Conservation (phyloP, 441 rosid genomes). For the Jatropha multifida region DNA sequence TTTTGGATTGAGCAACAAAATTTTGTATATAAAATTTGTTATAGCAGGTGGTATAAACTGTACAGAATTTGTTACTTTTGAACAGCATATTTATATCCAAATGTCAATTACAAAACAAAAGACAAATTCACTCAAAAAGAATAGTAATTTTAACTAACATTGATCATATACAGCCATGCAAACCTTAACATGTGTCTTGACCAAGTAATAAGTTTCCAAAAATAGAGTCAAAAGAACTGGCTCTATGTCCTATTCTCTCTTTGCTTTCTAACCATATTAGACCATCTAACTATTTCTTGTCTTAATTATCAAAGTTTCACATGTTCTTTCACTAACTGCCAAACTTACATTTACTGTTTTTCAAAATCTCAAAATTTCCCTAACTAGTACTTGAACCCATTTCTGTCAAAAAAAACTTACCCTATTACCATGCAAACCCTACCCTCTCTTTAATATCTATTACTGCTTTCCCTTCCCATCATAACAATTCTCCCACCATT, state of each 20-base stretch:
- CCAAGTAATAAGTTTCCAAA: slow-evolving; percentile 7
- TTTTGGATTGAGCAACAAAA: too few species aligned
- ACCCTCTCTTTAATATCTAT: background rate
- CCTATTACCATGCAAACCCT: slow-evolving; percentile 38
- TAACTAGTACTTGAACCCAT: too few species aligned
- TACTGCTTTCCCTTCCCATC: slow-evolving; percentile 19
- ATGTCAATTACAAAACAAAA: too few species aligned
- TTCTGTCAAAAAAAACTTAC: background rate
- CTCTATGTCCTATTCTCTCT: too few species aligned
- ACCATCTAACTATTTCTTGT: background rate
- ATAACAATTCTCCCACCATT: slow-evolving; percentile 23
- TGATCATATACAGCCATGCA: too few species aligned
- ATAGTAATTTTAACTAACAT: too few species aligned
- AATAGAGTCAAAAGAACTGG: background rate
- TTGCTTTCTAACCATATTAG: background rate
- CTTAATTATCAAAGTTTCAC: background rate
- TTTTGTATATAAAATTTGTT: too few species aligned
- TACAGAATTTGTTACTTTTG: too few species aligned
- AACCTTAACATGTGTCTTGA: background rate
- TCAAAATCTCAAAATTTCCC: background rate
- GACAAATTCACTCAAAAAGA: too few species aligned
- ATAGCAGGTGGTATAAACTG: too few species aligned
- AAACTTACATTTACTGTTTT: background rate
- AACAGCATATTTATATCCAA: too few species aligned
- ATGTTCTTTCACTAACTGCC: background rate